Conservation (phyloP, 139 green algal genomes). For the Chlamydomonas schloesseri region DNA sequence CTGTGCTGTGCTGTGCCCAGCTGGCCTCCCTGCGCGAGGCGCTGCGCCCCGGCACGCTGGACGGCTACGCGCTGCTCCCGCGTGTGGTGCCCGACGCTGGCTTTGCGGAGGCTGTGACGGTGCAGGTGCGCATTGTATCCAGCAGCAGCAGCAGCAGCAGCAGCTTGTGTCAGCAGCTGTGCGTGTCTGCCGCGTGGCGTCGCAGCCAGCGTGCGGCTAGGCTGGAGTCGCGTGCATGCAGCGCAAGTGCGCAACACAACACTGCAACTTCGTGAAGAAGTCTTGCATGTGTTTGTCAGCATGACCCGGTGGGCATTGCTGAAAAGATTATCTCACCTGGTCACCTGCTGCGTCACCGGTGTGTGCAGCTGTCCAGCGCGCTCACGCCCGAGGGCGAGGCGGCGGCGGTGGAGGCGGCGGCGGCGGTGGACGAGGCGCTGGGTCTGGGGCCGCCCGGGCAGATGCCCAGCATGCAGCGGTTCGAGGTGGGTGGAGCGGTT, state of each 20-base stretch:
- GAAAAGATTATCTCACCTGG: too few relatives aligned
- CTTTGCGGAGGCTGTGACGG: constrained; percentile 32
- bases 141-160: too few relatives aligned
- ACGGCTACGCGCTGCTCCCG: constrained; percentile 33
- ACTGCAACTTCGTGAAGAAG: too few relatives aligned
- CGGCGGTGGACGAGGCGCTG: constrained; percentile 29
- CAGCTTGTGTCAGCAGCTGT: too few relatives aligned
- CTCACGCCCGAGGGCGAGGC: constrained; percentile 35
- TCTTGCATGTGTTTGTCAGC: too few relatives aligned
- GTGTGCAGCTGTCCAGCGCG: background rate
- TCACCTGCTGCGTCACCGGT: too few relatives aligned
- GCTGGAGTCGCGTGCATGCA: too few relatives aligned
- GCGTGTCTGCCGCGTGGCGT: too few relatives aligned
- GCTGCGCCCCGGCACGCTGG: constrained; percentile 26
- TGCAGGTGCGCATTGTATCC: constrained; percentile 1
- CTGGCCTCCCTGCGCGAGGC: constrained; percentile 31
- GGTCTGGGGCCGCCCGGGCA: background rate
- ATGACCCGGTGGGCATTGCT: too few relatives aligned
- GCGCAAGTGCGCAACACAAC: too few relatives aligned
- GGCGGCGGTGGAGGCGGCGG: constrained; percentile 19
- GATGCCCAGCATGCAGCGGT: constrained; percentile 22
- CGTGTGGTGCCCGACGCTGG: constrained; percentile 23
- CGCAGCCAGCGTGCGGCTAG: too few relatives aligned
- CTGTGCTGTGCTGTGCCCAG: too few relatives aligned
- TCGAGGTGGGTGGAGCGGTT: constrained; percentile 9